phyloP scores from a whole-genome alignment of 331 rosid species.

The Malus hybrid region DNA sequence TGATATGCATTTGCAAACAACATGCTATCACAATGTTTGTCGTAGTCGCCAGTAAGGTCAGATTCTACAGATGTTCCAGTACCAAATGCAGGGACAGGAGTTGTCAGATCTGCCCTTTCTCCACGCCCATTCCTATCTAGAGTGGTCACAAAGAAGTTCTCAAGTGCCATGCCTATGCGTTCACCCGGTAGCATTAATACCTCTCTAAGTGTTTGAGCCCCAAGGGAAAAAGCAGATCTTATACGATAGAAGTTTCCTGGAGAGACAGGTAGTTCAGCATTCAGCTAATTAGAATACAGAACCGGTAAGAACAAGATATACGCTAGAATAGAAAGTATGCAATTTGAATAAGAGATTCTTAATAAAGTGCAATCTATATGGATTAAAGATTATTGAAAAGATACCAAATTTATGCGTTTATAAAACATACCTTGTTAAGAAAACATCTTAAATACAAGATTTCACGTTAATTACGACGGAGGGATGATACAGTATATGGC shows the following conservation, averaged over 20 bases:
- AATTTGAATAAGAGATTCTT: neutral
- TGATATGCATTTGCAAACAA: conserved; percentile 31
- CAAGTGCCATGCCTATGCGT: conserved; percentile 41
- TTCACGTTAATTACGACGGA: no score
- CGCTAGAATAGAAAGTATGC: neutral
- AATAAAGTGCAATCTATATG: neutral
- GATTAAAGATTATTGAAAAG: neutral
- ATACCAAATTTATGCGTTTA: neutral
- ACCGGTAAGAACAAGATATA: neutral
- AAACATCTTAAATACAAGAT: neutral
- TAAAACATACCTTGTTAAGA: neutral
- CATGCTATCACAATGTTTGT: conserved; percentile 38
- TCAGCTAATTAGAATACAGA: neutral
- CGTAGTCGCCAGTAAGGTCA: conserved; percentile 66
- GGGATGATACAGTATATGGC: no score
- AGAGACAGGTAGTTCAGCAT: conserved; percentile 5
- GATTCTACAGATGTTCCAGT: conserved; percentile 20
- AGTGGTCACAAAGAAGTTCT: conserved; percentile 52
- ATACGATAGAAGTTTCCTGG: conserved; percentile 69
- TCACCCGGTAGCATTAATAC: conserved; percentile 54
- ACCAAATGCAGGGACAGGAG: conserved; percentile 23
- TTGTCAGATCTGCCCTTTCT: conserved; percentile 35
- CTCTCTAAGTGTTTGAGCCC: conserved; percentile 58
- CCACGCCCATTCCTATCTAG: conserved; percentile 61
- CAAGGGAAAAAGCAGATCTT: conserved; percentile 63